phyloP scores from a whole-genome alignment of 2,329 filamentous ascomycete species.

The Neofusicoccum ribis region DNA sequence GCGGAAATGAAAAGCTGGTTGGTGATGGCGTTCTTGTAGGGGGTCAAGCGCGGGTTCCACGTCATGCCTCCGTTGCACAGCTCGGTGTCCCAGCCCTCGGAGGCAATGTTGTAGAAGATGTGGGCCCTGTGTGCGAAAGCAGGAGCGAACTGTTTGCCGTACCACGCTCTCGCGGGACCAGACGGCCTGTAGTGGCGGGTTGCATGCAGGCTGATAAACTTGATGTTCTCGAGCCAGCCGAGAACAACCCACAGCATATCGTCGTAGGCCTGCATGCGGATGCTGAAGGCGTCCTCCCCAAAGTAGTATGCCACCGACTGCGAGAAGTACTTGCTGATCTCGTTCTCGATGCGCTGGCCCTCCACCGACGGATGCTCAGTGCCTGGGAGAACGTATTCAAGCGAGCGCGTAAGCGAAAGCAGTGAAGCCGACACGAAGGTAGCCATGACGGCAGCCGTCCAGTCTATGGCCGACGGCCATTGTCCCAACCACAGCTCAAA shows the following conservation, averaged over 20 bases:
- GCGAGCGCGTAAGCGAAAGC: slow-evolving; percentile 66
- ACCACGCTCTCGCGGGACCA: slow-evolving; percentile 54
- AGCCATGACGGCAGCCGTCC: slow-evolving; percentile 83
- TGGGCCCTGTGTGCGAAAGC: slow-evolving; percentile 81
- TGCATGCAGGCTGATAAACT: slow-evolving; percentile 72
- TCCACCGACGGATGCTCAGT: slow-evolving; percentile 32
- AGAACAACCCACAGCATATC: slow-evolving; percentile 96
- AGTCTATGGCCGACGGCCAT: slow-evolving; percentile 87
- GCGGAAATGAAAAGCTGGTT: slow-evolving; percentile 87
- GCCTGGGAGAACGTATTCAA: slow-evolving; percentile 46
- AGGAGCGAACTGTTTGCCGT: slow-evolving; percentile 72
- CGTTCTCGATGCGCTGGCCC: slow-evolving; percentile 64
- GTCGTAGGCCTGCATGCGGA: slow-evolving; percentile 81
- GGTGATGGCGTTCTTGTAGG: slow-evolving; percentile 96
- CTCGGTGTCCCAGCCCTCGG: slow-evolving; percentile 75
- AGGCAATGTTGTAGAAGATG: slow-evolving; percentile 81
- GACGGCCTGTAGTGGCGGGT: slow-evolving; percentile 56
- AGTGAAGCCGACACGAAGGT: slow-evolving; percentile 77
- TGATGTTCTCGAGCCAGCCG: slow-evolving; percentile 81
- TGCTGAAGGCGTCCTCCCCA: slow-evolving; percentile 74
- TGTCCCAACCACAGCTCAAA: slow-evolving; percentile 76
- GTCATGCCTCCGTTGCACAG: slow-evolving; percentile 87
- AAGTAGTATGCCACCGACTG: slow-evolving; percentile 80
- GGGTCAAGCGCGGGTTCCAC: slow-evolving; percentile 77
- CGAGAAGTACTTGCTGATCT: slow-evolving; percentile 80